These are phyloP conservation scores for Sungouiella thailandica DNA, from an alignment of 805 yeast species.

Conservation along the genomic window DNA sequence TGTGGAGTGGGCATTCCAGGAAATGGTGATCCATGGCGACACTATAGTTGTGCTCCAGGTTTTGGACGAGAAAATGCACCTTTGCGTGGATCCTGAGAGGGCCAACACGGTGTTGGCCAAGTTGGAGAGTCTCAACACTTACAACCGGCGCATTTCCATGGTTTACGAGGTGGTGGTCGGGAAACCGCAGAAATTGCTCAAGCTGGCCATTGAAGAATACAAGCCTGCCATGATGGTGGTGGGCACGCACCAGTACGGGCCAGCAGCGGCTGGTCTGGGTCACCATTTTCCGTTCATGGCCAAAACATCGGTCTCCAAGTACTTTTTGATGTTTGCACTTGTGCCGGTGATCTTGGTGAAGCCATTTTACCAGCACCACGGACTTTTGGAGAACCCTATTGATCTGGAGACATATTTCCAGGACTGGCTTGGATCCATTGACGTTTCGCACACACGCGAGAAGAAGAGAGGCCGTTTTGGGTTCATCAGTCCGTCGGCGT, in stretches of 20 bases:
- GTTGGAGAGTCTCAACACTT: conserved; percentile 31
- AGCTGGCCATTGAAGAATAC: conserved; percentile 37
- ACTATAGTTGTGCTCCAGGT: conserved; percentile 39
- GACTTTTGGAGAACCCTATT: conserved; percentile 26
- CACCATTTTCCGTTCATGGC: conserved; percentile 23
- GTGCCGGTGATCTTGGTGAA: conserved; percentile 43
- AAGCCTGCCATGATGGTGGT: conserved; percentile 43
- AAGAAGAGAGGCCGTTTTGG: conserved; percentile 12
- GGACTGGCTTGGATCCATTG: conserved; percentile 28
- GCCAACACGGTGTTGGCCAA: conserved; percentile 26
- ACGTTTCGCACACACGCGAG: conserved; percentile 13
- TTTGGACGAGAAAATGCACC: conserved; percentile 29
- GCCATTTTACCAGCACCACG: conserved; percentile 32
- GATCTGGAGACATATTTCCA: conserved; percentile 31
- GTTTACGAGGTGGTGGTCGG: conserved; percentile 40
- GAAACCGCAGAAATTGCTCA: conserved; percentile 34
- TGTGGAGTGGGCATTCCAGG: conserved; percentile 41
- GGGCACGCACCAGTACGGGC: conserved; percentile 34
- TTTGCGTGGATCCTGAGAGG: conserved; percentile 22
- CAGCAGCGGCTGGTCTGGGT: conserved; percentile 6
- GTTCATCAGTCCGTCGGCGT: conserved; percentile 10
- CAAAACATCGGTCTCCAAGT: conserved; percentile 33
- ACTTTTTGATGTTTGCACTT: conserved; percentile 38
- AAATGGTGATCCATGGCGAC: conserved; percentile 40
- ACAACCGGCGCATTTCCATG: conserved; percentile 31